Evolutionary conservation across 306 rosid genomes (phyloP).

Genomic region (Vigna nakashimae): DNA sequence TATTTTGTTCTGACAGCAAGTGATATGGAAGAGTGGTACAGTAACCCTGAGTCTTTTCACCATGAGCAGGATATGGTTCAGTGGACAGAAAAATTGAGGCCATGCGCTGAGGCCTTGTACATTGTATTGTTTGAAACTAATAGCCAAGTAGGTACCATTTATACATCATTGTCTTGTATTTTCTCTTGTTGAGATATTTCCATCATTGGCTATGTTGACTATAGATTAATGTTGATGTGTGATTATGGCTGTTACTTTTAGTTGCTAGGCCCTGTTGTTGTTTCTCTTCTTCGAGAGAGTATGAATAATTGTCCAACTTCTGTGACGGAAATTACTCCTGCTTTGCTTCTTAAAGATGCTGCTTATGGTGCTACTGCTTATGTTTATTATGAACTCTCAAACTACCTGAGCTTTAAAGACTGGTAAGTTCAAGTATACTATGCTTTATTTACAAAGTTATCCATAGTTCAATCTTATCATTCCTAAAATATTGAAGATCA

Average conservation of each 20-base stretch:
- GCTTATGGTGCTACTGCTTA: slow-evolving; percentile 97
- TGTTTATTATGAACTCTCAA: slow-evolving; percentile 97
- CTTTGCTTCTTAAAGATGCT: slow-evolving; percentile 95
- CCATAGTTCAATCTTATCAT: slow-evolving; percentile 14
- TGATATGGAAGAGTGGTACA: slow-evolving; percentile 96
- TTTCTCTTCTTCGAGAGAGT: slow-evolving; percentile 90
- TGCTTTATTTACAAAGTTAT: slow-evolving; percentile 30
- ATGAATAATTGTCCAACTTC: slow-evolving; percentile 85
- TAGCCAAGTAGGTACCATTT: slow-evolving; percentile 75
- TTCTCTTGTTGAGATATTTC: slow-evolving; percentile 36
- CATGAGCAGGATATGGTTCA: slow-evolving; percentile 99
- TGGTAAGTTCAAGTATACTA: slow-evolving; percentile 61
- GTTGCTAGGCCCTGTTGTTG: slow-evolving; percentile 96
- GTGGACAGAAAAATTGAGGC: slow-evolving; percentile 98
- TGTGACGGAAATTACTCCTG: slow-evolving; percentile 83
- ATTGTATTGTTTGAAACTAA: slow-evolving; percentile 92
- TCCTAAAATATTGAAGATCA: slow-evolving; percentile 2
- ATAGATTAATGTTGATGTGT: slow-evolving; percentile 40
- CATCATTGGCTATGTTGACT: slow-evolving; percentile 25
- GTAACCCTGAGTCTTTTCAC: slow-evolving; percentile 86
- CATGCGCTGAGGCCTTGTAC: slow-evolving; percentile 96
- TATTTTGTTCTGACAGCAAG: slow-evolving; percentile 84
- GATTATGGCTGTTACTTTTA: slow-evolving; percentile 49
- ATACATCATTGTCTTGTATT: slow-evolving; percentile 37
- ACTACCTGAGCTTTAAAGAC: slow-evolving; percentile 88